Conservation (phyloP, 164 flowering plant species). For the Taxillus chinensis region DNA sequence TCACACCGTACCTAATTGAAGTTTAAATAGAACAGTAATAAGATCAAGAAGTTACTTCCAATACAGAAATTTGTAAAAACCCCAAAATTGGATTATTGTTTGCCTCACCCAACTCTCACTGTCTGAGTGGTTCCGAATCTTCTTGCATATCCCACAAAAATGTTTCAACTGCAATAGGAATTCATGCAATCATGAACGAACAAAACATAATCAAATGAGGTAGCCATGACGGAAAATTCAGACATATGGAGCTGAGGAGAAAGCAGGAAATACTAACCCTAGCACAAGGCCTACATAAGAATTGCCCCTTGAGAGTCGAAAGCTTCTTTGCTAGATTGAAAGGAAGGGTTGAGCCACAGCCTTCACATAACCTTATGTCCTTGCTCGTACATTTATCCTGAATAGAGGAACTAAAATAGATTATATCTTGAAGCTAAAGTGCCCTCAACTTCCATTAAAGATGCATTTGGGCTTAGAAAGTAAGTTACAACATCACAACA, state of each 20-base stretch:
- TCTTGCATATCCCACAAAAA: conserved; percentile 94
- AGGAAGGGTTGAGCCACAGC: conserved; percentile 61
- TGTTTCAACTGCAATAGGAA: conserved; percentile 57
- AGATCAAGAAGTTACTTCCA: background rate
- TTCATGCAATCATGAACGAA: background rate
- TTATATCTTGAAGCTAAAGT: background rate
- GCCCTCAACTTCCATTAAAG: background rate
- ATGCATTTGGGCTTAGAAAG: too few species aligned
- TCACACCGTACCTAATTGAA: conserved; percentile 66
- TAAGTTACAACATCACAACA: too few species aligned
- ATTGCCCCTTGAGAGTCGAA: conserved; percentile 23
- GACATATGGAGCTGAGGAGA: background rate
- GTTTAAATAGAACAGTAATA: background rate
- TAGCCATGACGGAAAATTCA: too few species aligned
- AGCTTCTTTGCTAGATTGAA: conserved; percentile 33
- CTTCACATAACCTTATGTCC: conserved; percentile 35
- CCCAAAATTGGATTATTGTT: background rate
- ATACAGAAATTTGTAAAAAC: conserved; percentile 1
- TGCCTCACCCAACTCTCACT: conserved; percentile 79
- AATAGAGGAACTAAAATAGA: conserved; percentile 8
- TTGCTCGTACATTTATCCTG: conserved; percentile 36
- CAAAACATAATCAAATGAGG: background rate
- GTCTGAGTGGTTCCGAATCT: conserved; percentile 83
- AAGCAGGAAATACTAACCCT: conserved; percentile 40
- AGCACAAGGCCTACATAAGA: conserved; percentile 62